A percentile compares a stretch with the other conserved stretches of the same genome.
Evolutionary conservation across 306 rosid genomes (phyloP).

Genomic region (Medicago arabica): DNA sequence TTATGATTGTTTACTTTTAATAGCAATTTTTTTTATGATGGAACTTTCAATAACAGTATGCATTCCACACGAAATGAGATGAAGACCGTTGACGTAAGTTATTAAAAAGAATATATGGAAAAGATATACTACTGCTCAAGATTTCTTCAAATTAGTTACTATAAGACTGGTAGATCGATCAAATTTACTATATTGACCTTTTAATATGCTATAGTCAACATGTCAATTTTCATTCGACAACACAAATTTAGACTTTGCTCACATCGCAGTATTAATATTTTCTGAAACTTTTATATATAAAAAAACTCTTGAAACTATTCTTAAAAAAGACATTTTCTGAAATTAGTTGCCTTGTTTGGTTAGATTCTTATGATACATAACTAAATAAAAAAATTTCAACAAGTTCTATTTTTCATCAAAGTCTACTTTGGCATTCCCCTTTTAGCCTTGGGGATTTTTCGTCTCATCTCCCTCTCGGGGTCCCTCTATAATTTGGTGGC

Average conservation of each 20-base stretch:
- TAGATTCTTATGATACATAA: background rate
- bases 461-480: too few species aligned
- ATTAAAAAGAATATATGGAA: background rate
- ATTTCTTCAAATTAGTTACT: background rate
- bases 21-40: background rate
- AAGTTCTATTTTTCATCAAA: too few species aligned
- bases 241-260: background rate
- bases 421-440: too few species aligned
- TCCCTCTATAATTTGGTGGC: too few species aligned
- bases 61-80: background rate
- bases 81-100: constrained; percentile 1
- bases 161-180: too few species aligned
- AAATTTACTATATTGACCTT: background rate
- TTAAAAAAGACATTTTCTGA: background rate
- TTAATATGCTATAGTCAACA: background rate
- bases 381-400: too few species aligned
- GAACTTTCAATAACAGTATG: background rate
- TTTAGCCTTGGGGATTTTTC: too few species aligned
- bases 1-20: constrained; percentile 8
- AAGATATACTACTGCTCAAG: background rate
- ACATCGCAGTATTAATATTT: background rate
- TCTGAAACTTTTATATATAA: background rate
- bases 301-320: too few species aligned
- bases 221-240: background rate
- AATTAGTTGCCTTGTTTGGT: background rate